Evolutionary conservation across 768 basidiomycete genomes (phyloP), one percentile per base, ranked within the genome.

Genomic region (Solioccasus polychromus): DNA sequence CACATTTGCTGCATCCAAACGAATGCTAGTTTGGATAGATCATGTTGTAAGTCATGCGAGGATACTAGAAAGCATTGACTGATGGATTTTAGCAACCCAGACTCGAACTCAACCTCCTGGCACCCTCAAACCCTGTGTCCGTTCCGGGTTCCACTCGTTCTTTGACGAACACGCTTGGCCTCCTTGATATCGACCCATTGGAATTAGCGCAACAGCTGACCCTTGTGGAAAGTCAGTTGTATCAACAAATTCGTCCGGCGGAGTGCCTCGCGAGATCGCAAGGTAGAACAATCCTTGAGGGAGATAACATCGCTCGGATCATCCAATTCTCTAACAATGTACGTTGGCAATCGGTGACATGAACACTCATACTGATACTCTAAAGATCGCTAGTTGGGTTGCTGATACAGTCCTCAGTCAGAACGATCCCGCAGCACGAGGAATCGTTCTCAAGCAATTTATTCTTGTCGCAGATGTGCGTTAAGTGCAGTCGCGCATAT

Each of bases 151-250:
- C 92, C 3, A 83, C 94, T 45, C 42, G 82, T 8, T 92, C 92
- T 1, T 86, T 80, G 63, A 69, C 75, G 31, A 72, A 67, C 48
- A 84, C 81, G 70, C 86, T 81, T 64, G 65, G 89, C 51, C 70
- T 98, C 10, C 67, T 81, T 18, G 95, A 98, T 58, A 79, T 98
- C 38, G 88, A 95, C 53, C 75, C 93, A 1, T 66, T 92, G 45
- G 95, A 98, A 66, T 66, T 98, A n/a, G 95, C 94, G 1, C 77
- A 95, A 23, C 95, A 98, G 63, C 68, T 98, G 49, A 97, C 95
- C 1, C 83, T 96, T 48, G 74, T 94, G 72, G 95, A 98, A 67
- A 88, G 85, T 52, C 72, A 77, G 35, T 68, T 94, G 34, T 98
- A 92, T 69, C 85, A 87, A 67, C 83, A 80, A 63, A 95, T 98